phyloP scores from a whole-genome alignment of 331 rosid species.

The Pyracantha coccinea region DNA sequence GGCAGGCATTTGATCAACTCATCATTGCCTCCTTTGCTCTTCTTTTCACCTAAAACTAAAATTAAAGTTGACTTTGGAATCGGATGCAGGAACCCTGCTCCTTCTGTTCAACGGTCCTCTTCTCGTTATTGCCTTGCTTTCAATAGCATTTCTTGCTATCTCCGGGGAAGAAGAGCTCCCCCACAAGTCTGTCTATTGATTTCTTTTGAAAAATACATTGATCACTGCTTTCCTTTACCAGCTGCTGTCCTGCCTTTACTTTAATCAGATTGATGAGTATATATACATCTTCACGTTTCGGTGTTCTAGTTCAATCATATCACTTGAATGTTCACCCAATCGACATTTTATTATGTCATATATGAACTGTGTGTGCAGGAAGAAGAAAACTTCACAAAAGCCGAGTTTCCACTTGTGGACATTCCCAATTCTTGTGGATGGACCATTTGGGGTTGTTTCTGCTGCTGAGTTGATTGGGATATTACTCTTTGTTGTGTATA shows the following conservation, averaged over 20 bases:
- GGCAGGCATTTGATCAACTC: neutral
- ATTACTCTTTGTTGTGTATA: conserved; percentile 41
- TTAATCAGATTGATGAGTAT: too few relatives aligned
- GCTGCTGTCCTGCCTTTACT: too few relatives aligned
- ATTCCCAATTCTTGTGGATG: conserved; percentile 66
- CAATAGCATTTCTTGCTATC: conserved; percentile 36
- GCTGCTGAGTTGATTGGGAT: conserved; percentile 74
- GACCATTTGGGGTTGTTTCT: conserved; percentile 82
- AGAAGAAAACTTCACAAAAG: conserved; percentile 27
- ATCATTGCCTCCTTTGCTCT: too few relatives aligned
- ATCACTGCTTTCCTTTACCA: too few relatives aligned
- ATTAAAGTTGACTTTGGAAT: too few relatives aligned
- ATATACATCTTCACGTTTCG: too few relatives aligned
- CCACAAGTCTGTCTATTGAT: conserved; percentile 28
- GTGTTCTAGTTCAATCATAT: neutral
- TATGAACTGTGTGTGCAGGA: conserved; percentile 29
- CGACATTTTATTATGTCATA: neutral
- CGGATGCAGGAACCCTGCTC: conserved; percentile 57
- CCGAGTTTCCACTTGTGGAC: conserved; percentile 73
- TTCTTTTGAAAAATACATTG: neutral
- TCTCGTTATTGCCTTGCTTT: conserved; percentile 60
- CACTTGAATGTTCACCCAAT: too few relatives aligned
- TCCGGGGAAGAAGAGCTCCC: conserved; percentile 46
- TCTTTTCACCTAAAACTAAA: neutral
- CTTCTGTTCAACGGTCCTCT: conserved; percentile 50